A percentile compares a stretch with the other conserved stretches of the same genome.
phyloP scores from a whole-genome alignment of 2,329 filamentous ascomycete genomes.

The Emmonsiellopsis sp. region DNA sequence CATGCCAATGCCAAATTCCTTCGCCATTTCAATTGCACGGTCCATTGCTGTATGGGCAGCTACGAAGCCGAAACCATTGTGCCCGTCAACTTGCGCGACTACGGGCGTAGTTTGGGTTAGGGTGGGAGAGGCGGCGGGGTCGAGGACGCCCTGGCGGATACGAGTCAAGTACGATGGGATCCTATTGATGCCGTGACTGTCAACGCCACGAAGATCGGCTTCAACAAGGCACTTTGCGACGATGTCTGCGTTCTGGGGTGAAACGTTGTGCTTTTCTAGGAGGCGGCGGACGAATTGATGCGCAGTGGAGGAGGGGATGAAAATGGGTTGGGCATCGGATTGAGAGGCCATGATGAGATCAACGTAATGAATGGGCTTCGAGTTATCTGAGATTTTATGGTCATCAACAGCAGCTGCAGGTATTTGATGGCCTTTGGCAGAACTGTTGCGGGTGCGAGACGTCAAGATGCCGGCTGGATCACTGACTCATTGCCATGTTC shows the following conservation, averaged over 20 bases:
- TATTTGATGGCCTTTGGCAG: no score
- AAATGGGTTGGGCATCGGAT: not conserved
- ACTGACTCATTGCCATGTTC: not conserved
- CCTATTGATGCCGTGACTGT: conserved; percentile 70
- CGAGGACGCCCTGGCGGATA: conserved; percentile 59
- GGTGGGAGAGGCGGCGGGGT: conserved; percentile 49
- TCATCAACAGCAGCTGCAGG: no score
- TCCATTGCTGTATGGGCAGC: conserved; percentile 58
- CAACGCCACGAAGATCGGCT: conserved; percentile 68
- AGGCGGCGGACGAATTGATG: conserved; percentile 43
- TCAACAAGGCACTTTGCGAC: conserved; percentile 60
- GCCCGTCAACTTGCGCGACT: conserved; percentile 57
- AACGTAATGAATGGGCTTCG: not conserved
- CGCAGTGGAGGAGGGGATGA: conserved; percentile 20
- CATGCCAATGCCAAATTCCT: conserved; percentile 61
- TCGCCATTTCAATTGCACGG: conserved; percentile 57
- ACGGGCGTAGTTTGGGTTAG: conserved; percentile 58
- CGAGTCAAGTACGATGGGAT: conserved; percentile 70
- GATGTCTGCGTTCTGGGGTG: conserved; percentile 48
- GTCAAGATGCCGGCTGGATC: not conserved
- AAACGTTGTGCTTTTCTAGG: conserved; percentile 52
- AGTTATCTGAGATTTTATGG: not conserved
- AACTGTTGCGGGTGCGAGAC: no score
- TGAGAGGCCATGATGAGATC: not conserved
- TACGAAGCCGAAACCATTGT: conserved; percentile 68